phyloP scores from a whole-genome alignment of 345 rosid genomes.

The Eucalyptus paniculata region DNA sequence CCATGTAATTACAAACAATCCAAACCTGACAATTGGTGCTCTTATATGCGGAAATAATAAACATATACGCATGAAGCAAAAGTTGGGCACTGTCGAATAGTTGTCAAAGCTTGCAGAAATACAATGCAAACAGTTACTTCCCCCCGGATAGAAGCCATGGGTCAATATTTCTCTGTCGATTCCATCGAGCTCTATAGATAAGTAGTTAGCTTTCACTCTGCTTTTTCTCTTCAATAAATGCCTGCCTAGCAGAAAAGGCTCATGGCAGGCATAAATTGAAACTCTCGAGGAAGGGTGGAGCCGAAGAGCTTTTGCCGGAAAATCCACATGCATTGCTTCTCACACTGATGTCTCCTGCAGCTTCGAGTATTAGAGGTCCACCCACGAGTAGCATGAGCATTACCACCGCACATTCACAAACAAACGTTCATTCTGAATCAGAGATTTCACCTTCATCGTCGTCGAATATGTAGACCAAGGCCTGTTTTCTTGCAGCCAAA shows the following conservation, averaged over 20 bases:
- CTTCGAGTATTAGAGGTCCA: too few relatives aligned
- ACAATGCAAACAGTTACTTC: too few relatives aligned
- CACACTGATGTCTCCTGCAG: too few relatives aligned
- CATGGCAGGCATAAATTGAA: neutral
- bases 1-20: too few relatives aligned
- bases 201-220: neutral
- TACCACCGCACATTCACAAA: too few relatives aligned
- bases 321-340: too few relatives aligned
- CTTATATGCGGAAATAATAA: neutral
- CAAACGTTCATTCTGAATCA: neutral
- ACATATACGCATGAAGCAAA: neutral
- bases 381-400: too few relatives aligned
- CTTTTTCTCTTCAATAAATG: too few relatives aligned
- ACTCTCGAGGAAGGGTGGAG: too few relatives aligned
- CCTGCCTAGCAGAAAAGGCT: neutral
- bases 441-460: neutral
- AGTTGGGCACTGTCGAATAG: neutral
- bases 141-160: neutral
- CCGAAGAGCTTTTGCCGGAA: too few relatives aligned
- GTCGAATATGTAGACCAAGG: neutral
- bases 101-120: neutral
- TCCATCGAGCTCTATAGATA: neutral
- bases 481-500: neutral
- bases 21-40: neutral
- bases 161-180: neutral